Evolutionary conservation across 768 basidiomycete species (phyloP), one percentile per base, ranked within the genome.

Genomic region (Sistotremastrum suecicum): DNA sequence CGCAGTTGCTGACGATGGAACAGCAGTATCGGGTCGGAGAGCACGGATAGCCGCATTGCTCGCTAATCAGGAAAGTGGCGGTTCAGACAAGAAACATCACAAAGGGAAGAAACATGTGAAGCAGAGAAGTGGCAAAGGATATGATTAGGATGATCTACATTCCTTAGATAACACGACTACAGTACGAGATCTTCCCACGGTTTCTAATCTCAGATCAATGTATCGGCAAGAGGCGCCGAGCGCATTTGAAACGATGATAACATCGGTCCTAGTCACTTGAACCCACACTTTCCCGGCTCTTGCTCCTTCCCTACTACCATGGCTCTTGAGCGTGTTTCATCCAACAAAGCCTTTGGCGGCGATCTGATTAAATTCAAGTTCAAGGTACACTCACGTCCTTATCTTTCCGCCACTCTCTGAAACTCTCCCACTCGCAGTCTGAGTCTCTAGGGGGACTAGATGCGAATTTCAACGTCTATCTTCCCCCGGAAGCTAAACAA

Each of bases 111-210:
- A 83, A 57, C 65, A 80, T 41, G 75, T 74, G 41, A 98, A 98
- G 65, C 84, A 92, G 62, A 69, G 94, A 50, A 90, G 88, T 57
- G 94, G 94, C 9, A 83, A 76, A 56, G 94, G 94, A 28, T 98
- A 97, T 54, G 94, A 95, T 60, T 75, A 48, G 12, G 37, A 20
- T 41, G 5, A 31, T n/a, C 12, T 28, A 42, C 44, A 8, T 5
- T 47, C 28, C 43, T 11, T 34, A 20, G 20, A 20, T 20, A 20
- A 20, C 20, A 20, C 20, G 20, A 20, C 20, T 20, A 20, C 20
- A 20, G 20, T 20, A 20, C 20, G 20, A 20, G 20, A 20, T 20
- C 20, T 20, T 20, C 20, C 20, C 20, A 20, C 20, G 20, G 20
- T 20, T 20, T 20, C 20, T 20, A 20, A 20, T 20, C 20, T 20